Evolutionary conservation across 441 rosid species (phyloP), one percentile per base, ranked within the genome.

Genomic region (Erodium texanum): DNA sequence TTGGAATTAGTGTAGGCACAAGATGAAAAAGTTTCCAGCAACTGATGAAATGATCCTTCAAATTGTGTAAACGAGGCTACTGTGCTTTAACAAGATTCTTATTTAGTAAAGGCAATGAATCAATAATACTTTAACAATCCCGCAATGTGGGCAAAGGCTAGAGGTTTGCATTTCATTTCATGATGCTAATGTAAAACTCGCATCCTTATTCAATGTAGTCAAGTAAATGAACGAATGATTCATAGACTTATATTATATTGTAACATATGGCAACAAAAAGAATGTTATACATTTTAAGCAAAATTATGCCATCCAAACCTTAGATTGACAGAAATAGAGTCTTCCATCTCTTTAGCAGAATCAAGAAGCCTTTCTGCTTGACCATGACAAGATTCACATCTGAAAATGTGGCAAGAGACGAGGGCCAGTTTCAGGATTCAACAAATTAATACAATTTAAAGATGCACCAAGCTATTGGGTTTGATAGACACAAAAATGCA

Each of bases 291-390:
- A 70, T 15, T n/a, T 24, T n/a, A 5, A 24, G 24, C 66, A 59
- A 66, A 71, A 23, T 3, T 10, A 69, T 24, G 74, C 34, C 67
- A 70, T 43, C 20, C 68, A 56, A 24, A 91, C 99, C 99, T 93
- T 74, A 93, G 82, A 78, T 85, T 88, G 82, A 93, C 99, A 76
- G 97, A 90, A 71, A 93, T 89, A n/a, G 97, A 93, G 75, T 91
- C 99, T 82, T 93, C 99, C 96, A 88, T 93, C 81, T 93, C 99
- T 78, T 86, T 88, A 67, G 99, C 99, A 77, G 92, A 93, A 79
- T 91, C 96, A 73, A 93, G 92, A 80, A 93, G 97, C 73, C 96
- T 85, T 78, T 93, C 97, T 68, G 97, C 89, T 70, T 93, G 99
- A 67, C 97, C 99, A 79, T 93, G 93, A 77, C 99, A 93, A 68